phyloP scores from a whole-genome alignment of 2,329 filamentous ascomycete species.

The Stemphylium lycopersici region DNA sequence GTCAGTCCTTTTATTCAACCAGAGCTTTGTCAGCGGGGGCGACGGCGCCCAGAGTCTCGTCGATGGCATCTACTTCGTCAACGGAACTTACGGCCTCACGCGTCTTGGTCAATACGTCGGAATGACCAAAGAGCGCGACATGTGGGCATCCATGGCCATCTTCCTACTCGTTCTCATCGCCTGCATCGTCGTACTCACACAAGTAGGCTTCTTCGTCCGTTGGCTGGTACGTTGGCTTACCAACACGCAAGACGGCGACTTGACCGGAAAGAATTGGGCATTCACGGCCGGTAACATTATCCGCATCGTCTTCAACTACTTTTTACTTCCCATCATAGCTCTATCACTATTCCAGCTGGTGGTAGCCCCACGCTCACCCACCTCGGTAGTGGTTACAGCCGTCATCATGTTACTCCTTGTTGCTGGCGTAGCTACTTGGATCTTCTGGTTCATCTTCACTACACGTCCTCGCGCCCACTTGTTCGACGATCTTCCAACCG shows the following conservation, averaged over 20 bases:
- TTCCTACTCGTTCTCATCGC: slow-evolving; percentile 83
- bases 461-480: slow-evolving; percentile 84
- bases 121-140: slow-evolving; percentile 74
- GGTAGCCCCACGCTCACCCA: slow-evolving; percentile 69
- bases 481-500: slow-evolving; percentile 90
- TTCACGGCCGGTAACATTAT: slow-evolving; percentile 68
- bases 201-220: slow-evolving; percentile 76
- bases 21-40: slow-evolving; percentile 78
- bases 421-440: slow-evolving; percentile 75
- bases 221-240: slow-evolving; percentile 77
- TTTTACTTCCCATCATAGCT: slow-evolving; percentile 83
- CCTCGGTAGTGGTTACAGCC: slow-evolving; percentile 75
- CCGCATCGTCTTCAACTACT: slow-evolving; percentile 89
- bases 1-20: slow-evolving; percentile 91
- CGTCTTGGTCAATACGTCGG: slow-evolving; percentile 81
- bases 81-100: slow-evolving; percentile 80
- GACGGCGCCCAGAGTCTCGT: slow-evolving; percentile 69
- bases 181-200: slow-evolving; percentile 70
- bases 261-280: slow-evolving; percentile 88
- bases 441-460: slow-evolving; percentile 78
- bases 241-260: slow-evolving; percentile 79
- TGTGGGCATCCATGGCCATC: slow-evolving; percentile 93
- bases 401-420: slow-evolving; percentile 75
- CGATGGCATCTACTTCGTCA: slow-evolving; percentile 86
- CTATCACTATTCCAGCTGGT: slow-evolving; percentile 92